These are phyloP conservation scores for Pythium plurisporium DNA, from an alignment of 352 stramenopile species.

Conservation along the genomic window DNA sequence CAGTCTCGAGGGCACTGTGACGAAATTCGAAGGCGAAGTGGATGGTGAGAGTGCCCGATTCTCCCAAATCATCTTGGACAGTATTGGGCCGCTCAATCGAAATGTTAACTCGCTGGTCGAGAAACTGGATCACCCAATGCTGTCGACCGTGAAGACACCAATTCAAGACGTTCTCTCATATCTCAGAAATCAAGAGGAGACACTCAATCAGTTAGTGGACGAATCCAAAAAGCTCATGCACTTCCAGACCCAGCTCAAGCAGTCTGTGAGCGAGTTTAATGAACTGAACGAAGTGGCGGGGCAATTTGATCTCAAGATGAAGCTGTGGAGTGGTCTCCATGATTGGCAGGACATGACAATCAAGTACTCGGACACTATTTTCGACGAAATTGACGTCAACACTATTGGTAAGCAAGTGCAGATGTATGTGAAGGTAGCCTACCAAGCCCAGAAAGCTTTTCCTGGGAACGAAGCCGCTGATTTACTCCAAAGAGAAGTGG, in stretches of 20 bases:
- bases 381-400: constrained; percentile 87
- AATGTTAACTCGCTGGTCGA: constrained; percentile 71
- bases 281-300: constrained; percentile 83
- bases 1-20: constrained; percentile 85
- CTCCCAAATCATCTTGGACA: constrained; percentile 86
- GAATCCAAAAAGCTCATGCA: constrained; percentile 83
- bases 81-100: constrained; percentile 70
- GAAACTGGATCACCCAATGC: constrained; percentile 77
- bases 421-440: constrained; percentile 85
- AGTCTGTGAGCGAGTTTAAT: constrained; percentile 86
- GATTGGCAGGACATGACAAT: constrained; percentile 82
- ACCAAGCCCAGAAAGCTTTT: constrained; percentile 84
- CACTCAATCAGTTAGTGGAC: constrained; percentile 66
- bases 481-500: constrained; percentile 79
- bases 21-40: constrained; percentile 87
- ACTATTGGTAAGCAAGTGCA: constrained; percentile 87
- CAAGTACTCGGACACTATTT: constrained; percentile 72
- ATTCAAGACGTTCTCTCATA: constrained; percentile 76
- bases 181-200: constrained; percentile 62
- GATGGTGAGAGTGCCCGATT: constrained; percentile 91
- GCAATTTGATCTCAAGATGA: constrained; percentile 89
- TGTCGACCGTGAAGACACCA: constrained; percentile 69
- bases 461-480: constrained; percentile 82
- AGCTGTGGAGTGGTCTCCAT: constrained; percentile 85
- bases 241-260: constrained; percentile 87